Evolutionary conservation across 192 early-diverging fungal genomes (phyloP).

Genomic region (Dimargaris xerosporica): DNA sequence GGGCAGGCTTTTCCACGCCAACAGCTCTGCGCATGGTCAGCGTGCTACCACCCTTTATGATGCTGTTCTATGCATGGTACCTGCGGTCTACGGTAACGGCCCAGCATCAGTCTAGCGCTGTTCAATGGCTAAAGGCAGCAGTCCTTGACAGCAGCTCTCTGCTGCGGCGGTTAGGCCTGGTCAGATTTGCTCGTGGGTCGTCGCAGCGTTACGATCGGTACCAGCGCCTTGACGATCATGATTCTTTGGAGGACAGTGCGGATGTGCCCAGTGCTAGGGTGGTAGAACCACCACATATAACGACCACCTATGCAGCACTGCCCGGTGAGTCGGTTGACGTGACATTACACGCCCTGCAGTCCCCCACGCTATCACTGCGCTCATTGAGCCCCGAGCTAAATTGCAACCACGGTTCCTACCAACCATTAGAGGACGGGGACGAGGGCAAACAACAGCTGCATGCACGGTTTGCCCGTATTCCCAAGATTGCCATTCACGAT

Average conservation of each 20-base stretch:
- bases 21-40: conserved; percentile 17
- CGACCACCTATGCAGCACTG: not conserved
- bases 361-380: not conserved
- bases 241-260: no score
- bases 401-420: no score
- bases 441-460: not conserved
- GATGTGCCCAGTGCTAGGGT: no score
- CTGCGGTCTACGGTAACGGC: not conserved
- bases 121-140: no score
- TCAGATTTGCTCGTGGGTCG: no score
- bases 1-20: conserved; percentile 18
- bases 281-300: no score
- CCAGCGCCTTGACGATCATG: not conserved
- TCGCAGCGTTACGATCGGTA: conserved; percentile 1
- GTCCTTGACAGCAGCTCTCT: no score
- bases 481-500: conserved; percentile 12
- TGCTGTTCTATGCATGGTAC: not conserved
- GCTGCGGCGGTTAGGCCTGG: no score
- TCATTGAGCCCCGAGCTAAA: not conserved
- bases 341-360: not conserved
- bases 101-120: not conserved
- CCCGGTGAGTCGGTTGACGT: not conserved
- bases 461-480: not conserved
- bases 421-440: no score
- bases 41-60: conserved; percentile 9